Percentiles rank a stretch among this genome's conserved stretches.
phyloP scores from a whole-genome alignment of 2,329 filamentous ascomycete species.

The Cladophialophora chaetospira region DNA sequence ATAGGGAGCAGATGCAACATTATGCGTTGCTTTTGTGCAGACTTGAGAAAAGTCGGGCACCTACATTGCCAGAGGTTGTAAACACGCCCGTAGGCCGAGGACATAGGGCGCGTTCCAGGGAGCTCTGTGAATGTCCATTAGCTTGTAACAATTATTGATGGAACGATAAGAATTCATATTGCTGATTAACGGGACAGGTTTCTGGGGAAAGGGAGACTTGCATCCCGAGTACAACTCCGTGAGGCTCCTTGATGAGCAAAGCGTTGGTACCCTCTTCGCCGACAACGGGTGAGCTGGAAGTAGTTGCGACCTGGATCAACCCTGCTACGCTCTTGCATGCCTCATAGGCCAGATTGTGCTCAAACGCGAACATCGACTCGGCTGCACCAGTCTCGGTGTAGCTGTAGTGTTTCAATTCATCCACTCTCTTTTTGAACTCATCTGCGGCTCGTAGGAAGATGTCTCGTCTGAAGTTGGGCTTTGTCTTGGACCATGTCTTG shows the following conservation, averaged over 20 bases:
- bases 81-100: constrained; percentile 53
- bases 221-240: constrained; percentile 76
- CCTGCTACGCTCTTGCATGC: constrained; percentile 26
- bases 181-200: no score
- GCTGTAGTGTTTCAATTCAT: constrained; percentile 65
- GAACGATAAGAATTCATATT: no score
- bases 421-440: constrained; percentile 59
- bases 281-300: constrained; percentile 53
- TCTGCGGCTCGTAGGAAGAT: constrained; percentile 70
- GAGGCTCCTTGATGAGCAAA: constrained; percentile 73
- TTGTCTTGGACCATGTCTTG: constrained; percentile 66
- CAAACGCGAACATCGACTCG: constrained; percentile 41
- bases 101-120: constrained; percentile 69
- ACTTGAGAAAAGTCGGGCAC: neutral
- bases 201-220: no score
- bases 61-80: constrained; percentile 61
- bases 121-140: no score
- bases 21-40: neutral
- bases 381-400: constrained; percentile 58
- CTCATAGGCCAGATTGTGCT: constrained; percentile 25
- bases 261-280: constrained; percentile 57
- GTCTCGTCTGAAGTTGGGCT: constrained; percentile 63
- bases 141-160: no score
- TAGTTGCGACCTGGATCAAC: constrained; percentile 30
- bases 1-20: neutral